Evolutionary conservation across 2,329 filamentous ascomycete species (phyloP).

Genomic region (Magnaporthales sp.): DNA sequence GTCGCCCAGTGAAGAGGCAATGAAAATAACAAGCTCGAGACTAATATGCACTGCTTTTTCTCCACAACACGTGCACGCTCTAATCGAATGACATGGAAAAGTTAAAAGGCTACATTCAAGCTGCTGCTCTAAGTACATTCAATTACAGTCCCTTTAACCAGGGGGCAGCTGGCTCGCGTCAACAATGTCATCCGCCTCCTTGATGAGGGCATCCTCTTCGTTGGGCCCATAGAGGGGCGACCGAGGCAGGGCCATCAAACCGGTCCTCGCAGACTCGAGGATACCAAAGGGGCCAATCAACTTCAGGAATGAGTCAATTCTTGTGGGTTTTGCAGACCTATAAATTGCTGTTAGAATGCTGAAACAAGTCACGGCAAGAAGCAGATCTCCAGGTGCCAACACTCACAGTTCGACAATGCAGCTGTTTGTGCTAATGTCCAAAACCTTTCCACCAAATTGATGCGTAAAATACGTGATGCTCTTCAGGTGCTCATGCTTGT

Average conservation of each 20-base stretch:
- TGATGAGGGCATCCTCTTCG: constrained; percentile 57
- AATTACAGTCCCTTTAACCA: constrained; percentile 44
- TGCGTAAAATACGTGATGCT: constrained; percentile 94
- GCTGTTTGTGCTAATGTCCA: constrained; percentile 97
- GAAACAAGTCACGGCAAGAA: constrained; percentile 8
- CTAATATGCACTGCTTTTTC: not conserved
- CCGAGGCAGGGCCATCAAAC: constrained; percentile 91
- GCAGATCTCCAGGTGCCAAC: not conserved
- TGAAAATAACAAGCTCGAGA: not conserved
- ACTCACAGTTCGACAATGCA: constrained; percentile 96
- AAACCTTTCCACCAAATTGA: constrained; percentile 93
- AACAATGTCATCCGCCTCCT: constrained; percentile 90
- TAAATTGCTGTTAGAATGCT: constrained; percentile 14
- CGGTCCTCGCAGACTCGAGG: constrained; percentile 88
- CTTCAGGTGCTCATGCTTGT: constrained; percentile 96
- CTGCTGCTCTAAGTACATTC: not conserved
- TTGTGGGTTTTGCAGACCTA: constrained; percentile 81
- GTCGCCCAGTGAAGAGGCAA: not conserved
- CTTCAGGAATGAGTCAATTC: constrained; percentile 98
- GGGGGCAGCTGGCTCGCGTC: constrained; percentile 91
- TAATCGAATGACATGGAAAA: not conserved
- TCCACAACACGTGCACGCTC: not conserved
- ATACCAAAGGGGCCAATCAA: constrained; percentile 91
- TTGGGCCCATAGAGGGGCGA: constrained; percentile 69
- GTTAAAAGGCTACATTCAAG: not conserved